Evolutionary conservation across 305 asterid genomes (phyloP), one percentile per base, ranked within the genome.

Genomic region (Plantago rigida): DNA sequence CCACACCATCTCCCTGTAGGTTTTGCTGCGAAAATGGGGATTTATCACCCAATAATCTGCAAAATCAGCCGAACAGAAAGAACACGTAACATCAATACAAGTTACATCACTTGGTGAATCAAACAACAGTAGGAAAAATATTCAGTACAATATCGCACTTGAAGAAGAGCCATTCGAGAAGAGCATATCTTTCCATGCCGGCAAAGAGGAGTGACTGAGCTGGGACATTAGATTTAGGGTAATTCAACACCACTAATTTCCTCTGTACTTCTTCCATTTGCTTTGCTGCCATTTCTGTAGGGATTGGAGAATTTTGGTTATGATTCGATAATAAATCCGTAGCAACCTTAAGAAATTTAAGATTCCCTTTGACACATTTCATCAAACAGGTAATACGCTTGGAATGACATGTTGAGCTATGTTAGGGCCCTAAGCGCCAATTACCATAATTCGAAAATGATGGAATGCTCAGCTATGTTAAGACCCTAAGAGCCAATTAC

Each of bases 181-280:
- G 95, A 56, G 96, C 96, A 52, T 92, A 88, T 61, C 98, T 94
- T 60, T 92, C 98, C 96, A 88, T 85, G 93, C 95, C 96, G 75
- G 96, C 98, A 50, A 87, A 92, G 77, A 92, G 96, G 45, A 92
- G 93, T 3, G 98, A 86, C 73, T 92, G 98, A 12, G 96, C 84
- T 51, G 98, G 94, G 4, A 94, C 94, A 77, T 84, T 86, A 13
- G 94, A 84, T 82, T 95, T 85, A 13, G 87, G 78, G 78, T 88
- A 92, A 66, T 78, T 80, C 80, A 92, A 62, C 75, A 62, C 51
- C 53, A 74, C 68, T 50, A 92, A 67, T 79, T 88, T 92, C 90
- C 74, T 88, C 84, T 84, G 95, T 13, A 86, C 80, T 73, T 81
- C 85, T 72, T 91, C 98, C 98, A 91, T 88, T 71, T 86, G 96